These are phyloP conservation scores for Geotrichum australiense DNA, from an alignment of 1,139 yeast genomes.

Conservation along the genomic window DNA sequence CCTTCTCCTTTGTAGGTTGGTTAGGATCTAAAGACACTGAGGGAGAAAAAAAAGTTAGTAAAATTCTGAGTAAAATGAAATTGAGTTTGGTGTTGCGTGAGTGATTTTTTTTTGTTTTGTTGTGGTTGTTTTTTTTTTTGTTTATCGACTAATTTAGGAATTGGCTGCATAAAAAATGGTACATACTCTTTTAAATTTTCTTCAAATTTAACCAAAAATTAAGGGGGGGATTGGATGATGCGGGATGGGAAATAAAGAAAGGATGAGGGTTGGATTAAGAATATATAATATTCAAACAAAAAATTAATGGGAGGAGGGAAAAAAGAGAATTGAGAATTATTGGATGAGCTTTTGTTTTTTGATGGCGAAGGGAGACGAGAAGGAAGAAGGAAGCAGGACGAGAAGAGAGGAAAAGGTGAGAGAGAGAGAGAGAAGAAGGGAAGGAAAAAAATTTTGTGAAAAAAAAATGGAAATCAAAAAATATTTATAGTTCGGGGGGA, in stretches of 20 bases:
- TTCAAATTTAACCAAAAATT: slow-evolving; percentile 8
- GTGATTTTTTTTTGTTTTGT: background rate
- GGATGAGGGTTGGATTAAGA: background rate
- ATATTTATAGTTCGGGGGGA: slow-evolving; percentile 2
- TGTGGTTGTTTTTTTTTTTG: background rate
- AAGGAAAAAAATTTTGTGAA: background rate
- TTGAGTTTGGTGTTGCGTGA: background rate
- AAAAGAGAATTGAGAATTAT: background rate
- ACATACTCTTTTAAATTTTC: background rate
- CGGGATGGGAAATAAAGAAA: background rate
- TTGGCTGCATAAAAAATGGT: background rate
- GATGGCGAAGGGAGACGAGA: background rate
- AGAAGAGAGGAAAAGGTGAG: background rate
- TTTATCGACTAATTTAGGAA: background rate
- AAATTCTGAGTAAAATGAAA: background rate
- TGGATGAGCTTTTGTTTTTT: slow-evolving; percentile 1
- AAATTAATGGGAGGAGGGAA: background rate
- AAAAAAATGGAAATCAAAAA: slow-evolving; percentile 5
- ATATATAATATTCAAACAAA: too few relatives aligned
- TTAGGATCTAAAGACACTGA: slow-evolving; percentile 21
- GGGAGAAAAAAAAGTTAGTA: background rate
- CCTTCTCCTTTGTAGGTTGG: slow-evolving; percentile 39
- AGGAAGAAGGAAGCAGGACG: background rate
- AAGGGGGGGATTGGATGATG: background rate
- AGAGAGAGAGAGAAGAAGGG: background rate